Evolutionary conservation across 2,329 filamentous ascomycete species (phyloP), one percentile per base, ranked within the genome.

Genomic region (Elsinoe necatrix): DNA sequence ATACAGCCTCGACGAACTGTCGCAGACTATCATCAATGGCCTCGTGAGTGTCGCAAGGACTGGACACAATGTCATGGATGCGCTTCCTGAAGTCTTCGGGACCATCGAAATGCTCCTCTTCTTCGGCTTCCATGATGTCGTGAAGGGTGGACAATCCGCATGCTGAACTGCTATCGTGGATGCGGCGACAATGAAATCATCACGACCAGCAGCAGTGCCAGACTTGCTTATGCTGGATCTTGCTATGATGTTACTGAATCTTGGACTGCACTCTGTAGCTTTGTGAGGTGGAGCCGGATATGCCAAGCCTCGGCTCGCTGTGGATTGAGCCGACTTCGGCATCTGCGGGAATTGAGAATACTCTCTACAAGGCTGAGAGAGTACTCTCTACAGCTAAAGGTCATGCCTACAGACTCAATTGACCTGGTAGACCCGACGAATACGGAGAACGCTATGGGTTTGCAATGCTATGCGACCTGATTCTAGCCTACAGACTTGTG

Each of bases 11-110:
- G 58, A 98, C 79, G 80, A 91, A 98, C 42, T 82, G 80, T 63
- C 93, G 87, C 63, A 98, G 77, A 60, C 86, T 81, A 71, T 95
- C 85, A 73, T 98, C 93, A 70, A 97, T 87, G 58, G 77, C 72
- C 65, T 83, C 80, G 70, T 86, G 80, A 58, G 78, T 78, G 56
- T 77, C 73, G 70, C 80, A 85, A 64, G 74, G 73, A 55, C 74
- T 73, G 56, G 78, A 79, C 61, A 86, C 75, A 64, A 86, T 84
- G 59, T 81, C 77, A 66, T 86, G 80, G 66, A 87, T 56, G 23
- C 54, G 54, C 25, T 45, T 35, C 14, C 90, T 96, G 75, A 95
- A 90, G 73, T 91, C 85, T 71, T 89, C 81, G 74, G 89, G 88
- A 71, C 83, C 85, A 72, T 91, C 86, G 71, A 88, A 79, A 68